A percentile compares a stretch with the other conserved stretches of the same genome.
Evolutionary conservation across 352 stramenopile genomes (phyloP).

Genomic region (Globisporangium radiosum): DNA sequence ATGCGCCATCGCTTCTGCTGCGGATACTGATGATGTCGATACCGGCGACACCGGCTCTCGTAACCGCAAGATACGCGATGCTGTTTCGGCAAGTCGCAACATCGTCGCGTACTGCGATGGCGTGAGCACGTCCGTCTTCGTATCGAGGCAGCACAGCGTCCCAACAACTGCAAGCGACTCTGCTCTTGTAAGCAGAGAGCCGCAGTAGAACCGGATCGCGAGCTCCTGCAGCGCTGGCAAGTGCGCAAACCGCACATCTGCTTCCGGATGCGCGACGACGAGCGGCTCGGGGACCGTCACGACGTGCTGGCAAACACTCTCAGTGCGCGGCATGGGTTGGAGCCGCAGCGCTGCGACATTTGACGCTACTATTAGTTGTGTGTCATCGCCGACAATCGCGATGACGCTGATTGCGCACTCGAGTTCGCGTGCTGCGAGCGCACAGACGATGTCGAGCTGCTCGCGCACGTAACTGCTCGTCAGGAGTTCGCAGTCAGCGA

Average conservation of each 20-base stretch:
- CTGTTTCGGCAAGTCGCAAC: constrained; percentile 31
- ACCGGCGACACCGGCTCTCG: not conserved
- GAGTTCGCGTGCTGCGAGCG: constrained; percentile 35
- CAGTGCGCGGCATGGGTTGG: constrained; percentile 3
- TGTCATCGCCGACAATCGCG: constrained; percentile 32
- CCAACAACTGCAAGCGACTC: constrained; percentile 14
- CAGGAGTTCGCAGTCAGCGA: constrained; percentile 5
- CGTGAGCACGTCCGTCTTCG: constrained; percentile 20
- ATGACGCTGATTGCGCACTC: constrained; percentile 36
- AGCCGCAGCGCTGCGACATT: constrained; percentile 25
- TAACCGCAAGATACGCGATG: constrained; percentile 12
- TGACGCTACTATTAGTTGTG: constrained; percentile 36
- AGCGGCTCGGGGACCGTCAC: constrained; percentile 33
- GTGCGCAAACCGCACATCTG: constrained; percentile 41
- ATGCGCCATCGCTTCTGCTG: not conserved
- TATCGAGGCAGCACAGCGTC: constrained; percentile 34
- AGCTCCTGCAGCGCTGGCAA: constrained; percentile 10
- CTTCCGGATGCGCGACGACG: constrained; percentile 38
- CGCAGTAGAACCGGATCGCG: constrained; percentile 27
- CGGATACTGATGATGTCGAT: not conserved
- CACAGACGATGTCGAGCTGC: constrained; percentile 48
- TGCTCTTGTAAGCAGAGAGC: constrained; percentile 19
- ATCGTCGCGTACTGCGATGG: constrained; percentile 18
- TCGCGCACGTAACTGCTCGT: constrained; percentile 19
- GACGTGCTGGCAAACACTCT: constrained; percentile 22